Evolutionary conservation across 2,329 filamentous ascomycete genomes (phyloP), one percentile per base, ranked within the genome.

Genomic region (Thelonectria rubi): DNA sequence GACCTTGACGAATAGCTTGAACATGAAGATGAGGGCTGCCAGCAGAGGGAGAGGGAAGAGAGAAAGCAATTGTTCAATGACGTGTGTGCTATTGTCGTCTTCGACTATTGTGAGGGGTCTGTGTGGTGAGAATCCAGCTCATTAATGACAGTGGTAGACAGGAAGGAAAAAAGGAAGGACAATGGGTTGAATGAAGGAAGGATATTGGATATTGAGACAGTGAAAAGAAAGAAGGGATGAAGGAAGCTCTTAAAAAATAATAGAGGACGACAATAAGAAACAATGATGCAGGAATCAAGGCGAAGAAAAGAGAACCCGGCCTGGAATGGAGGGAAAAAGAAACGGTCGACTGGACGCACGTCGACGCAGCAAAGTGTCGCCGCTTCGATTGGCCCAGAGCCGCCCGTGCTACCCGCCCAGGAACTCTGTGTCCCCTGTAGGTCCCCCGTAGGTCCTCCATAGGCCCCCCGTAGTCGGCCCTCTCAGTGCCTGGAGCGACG

Each of bases 1-100:
- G 32, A 47, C 42, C 20, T 61, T 32, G 47, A 61, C 53, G 37
- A 61, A 57, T 57, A 61, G 58, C 42, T 61, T 61, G 48, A 61
- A 56, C 58, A 61, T 61, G 45, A 56, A 61, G 45, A 21, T 12
- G 42, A 24, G 24, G n/a, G 12, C 14, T 52, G 9, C 34, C 40
- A 7, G 17, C 43, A 46, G 18, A 15, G 15, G 24, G 15, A 42
- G 15, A 48, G 39, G 43, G 18, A 6, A 45, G 18, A 30, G 14
- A 32, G 18, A 40, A 34, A 15, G 42, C 14, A 47, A 46, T 18
- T 37, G 52, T 47, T 37, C 34, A 15, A 37, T 34, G 34, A 7
- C n/a, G 34, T 40, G 42, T 20, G 17, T 37, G 37, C n/a, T 43
- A 32, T 17, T 21, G 37, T 56, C 18, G 17, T 43, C 15, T 30